These are phyloP conservation scores for Leishmania guyanensis DNA, from an alignment of 208 protist genomes.

Conservation along the genomic window DNA sequence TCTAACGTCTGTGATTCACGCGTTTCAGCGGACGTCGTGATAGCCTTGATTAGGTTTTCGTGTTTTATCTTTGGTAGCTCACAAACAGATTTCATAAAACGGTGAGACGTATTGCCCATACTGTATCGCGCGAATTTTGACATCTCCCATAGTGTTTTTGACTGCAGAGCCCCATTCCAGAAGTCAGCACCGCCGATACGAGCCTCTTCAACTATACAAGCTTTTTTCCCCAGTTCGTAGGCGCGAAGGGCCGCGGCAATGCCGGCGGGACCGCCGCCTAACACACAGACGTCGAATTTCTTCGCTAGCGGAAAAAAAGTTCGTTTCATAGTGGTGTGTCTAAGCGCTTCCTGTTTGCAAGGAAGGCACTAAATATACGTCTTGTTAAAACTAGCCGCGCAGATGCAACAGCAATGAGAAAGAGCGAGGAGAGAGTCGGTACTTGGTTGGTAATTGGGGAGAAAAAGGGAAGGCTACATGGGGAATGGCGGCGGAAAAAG, in stretches of 20 bases:
- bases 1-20: conserved; percentile 74
- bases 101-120: conserved; percentile 43
- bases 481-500: background rate
- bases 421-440: background rate
- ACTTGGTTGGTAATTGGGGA: background rate
- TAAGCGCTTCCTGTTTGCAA: background rate
- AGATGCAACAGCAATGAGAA: background rate
- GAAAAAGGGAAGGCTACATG: no score
- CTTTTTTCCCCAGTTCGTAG: conserved; percentile 74
- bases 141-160: conserved; percentile 93
- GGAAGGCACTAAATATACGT: background rate
- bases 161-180: conserved; percentile 90
- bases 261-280: conserved; percentile 87
- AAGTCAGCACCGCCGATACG: conserved; percentile 88
- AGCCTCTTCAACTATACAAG: conserved; percentile 78
- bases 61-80: conserved; percentile 62
- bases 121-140: conserved; percentile 76
- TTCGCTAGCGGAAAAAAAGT: conserved; percentile 27
- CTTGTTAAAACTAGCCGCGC: background rate
- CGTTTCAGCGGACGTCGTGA: conserved; percentile 59
- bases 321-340: conserved; percentile 9
- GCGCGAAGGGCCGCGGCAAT: conserved; percentile 81
- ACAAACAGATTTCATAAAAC: conserved; percentile 55
- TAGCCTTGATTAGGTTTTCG: conserved; percentile 61
- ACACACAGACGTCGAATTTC: conserved; percentile 86